Base-by-base conservation (phyloP, 2,329 filamentous ascomycete genomes). In the Claviceps cyperi region DNA sequence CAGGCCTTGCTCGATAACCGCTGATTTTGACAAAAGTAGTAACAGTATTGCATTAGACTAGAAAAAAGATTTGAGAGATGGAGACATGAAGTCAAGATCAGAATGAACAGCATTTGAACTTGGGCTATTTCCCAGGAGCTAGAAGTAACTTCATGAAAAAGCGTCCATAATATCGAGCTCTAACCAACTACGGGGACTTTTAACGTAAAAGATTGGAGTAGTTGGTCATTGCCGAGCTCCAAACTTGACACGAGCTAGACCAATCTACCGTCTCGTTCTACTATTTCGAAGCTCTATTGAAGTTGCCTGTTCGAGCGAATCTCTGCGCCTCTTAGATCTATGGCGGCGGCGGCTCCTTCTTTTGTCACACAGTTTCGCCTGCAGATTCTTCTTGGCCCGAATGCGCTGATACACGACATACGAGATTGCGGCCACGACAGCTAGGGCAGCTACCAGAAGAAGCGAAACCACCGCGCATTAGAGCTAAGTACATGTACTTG, bases 371-470 rank as follows among this genome's bases (percentile, higher is more conserved):
- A n/a, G 43, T 24, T 39, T 49, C 35, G 35, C 22, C n/a, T 4
- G 41, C 35, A 36, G 48, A 28, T 19, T 44, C 36, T 21, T 51
- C 41, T 22, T 43, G 5, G 14, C 17, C 13, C 36, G 28, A 22
- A 45, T 9, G 35, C 48, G 24, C 36, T 22, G 46, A 35, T 51
- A 51, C 45, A 44, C 17, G 11, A 44, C 36, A 35, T 48, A 51
- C 14, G 15, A 13, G 15, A 47, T 35, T 14, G 11, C 50, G 40
- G 46, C 46, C 11, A 51, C 32, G 28, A 51, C 19, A 4, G 46
- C 35, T 41, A 41, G 46, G 15, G 46, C 46, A 15, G 46, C 50
- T 51, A n/a, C n/a, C 39, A 43, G 41, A 13, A n/a, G 35, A 45
- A 35, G 13, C 7, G 15, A 45, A 19, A 46, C 13, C 15, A 17